These are phyloP conservation scores for Pueraria montana DNA, from an alignment of 306 rosid species.

Conservation along the genomic window DNA sequence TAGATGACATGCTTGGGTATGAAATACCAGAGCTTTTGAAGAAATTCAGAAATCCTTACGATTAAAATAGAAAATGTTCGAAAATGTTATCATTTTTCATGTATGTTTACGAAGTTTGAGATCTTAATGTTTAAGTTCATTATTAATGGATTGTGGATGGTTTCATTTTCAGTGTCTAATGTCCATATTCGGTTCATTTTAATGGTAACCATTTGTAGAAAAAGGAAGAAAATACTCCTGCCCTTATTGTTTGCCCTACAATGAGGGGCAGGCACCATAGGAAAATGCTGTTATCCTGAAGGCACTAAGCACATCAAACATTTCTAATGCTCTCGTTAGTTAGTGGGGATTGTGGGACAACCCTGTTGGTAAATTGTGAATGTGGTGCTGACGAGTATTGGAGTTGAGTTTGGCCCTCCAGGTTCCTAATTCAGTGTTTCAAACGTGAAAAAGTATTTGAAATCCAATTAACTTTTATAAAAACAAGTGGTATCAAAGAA, in stretches of 20 bases:
- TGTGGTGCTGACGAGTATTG: not conserved
- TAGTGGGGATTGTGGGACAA: not conserved
- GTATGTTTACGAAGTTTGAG: not conserved
- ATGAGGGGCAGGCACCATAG: not conserved
- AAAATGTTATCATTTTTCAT: not conserved
- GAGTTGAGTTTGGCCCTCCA: too few relatives aligned
- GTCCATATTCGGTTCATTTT: not conserved
- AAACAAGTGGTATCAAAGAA: too few relatives aligned
- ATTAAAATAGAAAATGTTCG: slow-evolving; percentile 43
- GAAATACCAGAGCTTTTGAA: slow-evolving; percentile 91
- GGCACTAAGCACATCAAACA: slow-evolving; percentile 4
- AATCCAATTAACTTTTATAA: too few relatives aligned
- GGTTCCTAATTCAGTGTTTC: too few relatives aligned
- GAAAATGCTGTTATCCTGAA: not conserved
- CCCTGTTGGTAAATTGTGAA: not conserved
- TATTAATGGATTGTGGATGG: not conserved
- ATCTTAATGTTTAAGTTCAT: slow-evolving; percentile 17
- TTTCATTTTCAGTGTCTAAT: slow-evolving; percentile 9
- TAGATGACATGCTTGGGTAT: slow-evolving; percentile 95
- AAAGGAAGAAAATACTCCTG: not conserved
- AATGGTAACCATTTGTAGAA: not conserved
- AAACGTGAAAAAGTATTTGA: too few relatives aligned
- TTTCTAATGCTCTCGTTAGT: not conserved
- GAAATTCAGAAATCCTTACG: slow-evolving; percentile 89
- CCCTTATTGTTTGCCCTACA: not conserved